Conservation (phyloP, 768 basidiomycete genomes). For the Russula dissimulans region DNA sequence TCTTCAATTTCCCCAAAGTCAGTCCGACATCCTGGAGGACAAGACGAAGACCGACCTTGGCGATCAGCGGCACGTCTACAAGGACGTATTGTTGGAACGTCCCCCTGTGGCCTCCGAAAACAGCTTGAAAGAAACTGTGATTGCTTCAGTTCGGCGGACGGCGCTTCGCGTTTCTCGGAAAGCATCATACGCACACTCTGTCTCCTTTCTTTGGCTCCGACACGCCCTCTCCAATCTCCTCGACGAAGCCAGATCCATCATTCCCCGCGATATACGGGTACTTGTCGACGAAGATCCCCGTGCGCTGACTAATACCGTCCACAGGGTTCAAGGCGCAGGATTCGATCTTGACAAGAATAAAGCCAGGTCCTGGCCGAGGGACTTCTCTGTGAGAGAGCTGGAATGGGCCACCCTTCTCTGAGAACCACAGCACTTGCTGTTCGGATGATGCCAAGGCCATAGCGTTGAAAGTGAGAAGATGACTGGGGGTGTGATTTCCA, state of each 20-base stretch:
- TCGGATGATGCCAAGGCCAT: not conserved
- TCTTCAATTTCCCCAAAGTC: constrained; percentile 24
- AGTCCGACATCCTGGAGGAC: not conserved
- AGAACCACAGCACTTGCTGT: constrained; percentile 11
- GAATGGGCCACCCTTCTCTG: not conserved
- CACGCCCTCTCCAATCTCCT: constrained; percentile 25
- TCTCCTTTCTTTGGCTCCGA: constrained; percentile 22
- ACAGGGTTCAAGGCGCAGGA: constrained; percentile 21
- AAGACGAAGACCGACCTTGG: constrained; percentile 12
- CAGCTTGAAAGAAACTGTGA: constrained; percentile 7
- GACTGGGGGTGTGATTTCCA: not conserved
- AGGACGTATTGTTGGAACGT: constrained; percentile 21
- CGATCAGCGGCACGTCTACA: constrained; percentile 15
- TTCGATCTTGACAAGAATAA: constrained; percentile 17
- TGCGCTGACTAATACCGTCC: constrained; percentile 14
- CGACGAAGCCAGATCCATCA: constrained; percentile 23
- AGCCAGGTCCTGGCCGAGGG: constrained; percentile 15
- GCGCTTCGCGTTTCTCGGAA: not conserved
- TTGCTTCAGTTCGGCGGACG: not conserved
- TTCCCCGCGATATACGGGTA: constrained; percentile 21
- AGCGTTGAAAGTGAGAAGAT: not conserved
- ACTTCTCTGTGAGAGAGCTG: constrained; percentile 1
- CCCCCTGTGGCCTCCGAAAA: not conserved
- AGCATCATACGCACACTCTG: constrained; percentile 19
- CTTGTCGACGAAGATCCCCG: constrained; percentile 18